These are phyloP conservation scores for Hura crepitans DNA, from an alignment of 441 rosid genomes.

Conservation along the genomic window DNA sequence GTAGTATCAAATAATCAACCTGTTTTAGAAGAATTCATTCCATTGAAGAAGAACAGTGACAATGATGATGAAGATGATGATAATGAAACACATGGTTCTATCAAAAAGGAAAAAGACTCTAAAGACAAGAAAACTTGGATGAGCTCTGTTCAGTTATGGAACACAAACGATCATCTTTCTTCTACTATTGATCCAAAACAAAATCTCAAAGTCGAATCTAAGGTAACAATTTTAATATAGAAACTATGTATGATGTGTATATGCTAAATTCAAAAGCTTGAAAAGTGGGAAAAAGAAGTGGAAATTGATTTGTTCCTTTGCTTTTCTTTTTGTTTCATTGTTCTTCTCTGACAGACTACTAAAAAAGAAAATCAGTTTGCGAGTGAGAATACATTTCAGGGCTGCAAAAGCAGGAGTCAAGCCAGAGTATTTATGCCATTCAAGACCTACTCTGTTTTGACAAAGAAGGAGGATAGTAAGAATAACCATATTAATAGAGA, in stretches of 20 bases:
- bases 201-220: constrained; percentile 35
- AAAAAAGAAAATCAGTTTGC: constrained; percentile 27
- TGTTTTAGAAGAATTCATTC: constrained; percentile 76
- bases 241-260: not conserved
- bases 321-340: constrained; percentile 6
- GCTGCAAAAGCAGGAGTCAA: constrained; percentile 30
- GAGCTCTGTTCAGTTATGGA: constrained; percentile 84
- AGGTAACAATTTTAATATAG: constrained; percentile 35
- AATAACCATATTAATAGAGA: constrained; percentile 15
- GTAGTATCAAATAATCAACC: constrained; percentile 42
- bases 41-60: constrained; percentile 41
- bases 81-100: constrained; percentile 22
- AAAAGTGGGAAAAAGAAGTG: not conserved
- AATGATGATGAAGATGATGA: constrained; percentile 28
- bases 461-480: constrained; percentile 32
- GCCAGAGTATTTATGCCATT: constrained; percentile 40
- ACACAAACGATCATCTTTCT: constrained; percentile 35
- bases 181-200: constrained; percentile 33
- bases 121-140: constrained; percentile 61
- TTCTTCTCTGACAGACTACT: constrained; percentile 34
- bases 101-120: constrained; percentile 35
- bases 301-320: constrained; percentile 11
- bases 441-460: constrained; percentile 33
- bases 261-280: not conserved
- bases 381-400: constrained; percentile 34